These are phyloP conservation scores for Gloeopeniophorella convolvens DNA, from an alignment of 768 basidiomycete genomes.

Conservation along the genomic window DNA sequence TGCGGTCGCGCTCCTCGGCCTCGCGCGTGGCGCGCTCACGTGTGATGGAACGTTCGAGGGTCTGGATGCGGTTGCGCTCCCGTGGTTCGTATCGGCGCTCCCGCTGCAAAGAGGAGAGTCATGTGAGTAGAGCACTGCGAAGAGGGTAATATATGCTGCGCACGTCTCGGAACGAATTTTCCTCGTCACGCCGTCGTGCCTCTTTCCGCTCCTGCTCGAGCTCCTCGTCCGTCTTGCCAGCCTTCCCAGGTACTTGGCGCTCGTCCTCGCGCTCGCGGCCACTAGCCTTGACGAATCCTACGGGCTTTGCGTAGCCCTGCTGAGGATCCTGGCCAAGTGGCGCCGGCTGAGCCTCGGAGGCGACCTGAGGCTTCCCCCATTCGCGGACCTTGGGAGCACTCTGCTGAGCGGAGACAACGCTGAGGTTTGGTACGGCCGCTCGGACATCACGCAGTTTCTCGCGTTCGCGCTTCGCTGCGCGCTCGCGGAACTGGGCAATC, in stretches of 20 bases:
- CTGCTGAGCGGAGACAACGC: conserved; percentile 27
- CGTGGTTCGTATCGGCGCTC: conserved; percentile 91
- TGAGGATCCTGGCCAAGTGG: conserved; percentile 28
- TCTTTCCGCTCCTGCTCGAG: conserved; percentile 79
- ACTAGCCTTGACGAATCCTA: conserved; percentile 75
- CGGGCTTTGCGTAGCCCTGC: conserved; percentile 74
- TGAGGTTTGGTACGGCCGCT: conserved; percentile 44
- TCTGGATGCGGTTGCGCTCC: conserved; percentile 74
- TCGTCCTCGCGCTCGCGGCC: conserved; percentile 36
- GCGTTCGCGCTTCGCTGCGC: conserved; percentile 83
- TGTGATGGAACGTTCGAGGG: conserved; percentile 68
- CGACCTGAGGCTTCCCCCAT: conserved; percentile 64
- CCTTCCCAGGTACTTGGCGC: conserved; percentile 29
- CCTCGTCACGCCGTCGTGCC: conserved; percentile 68
- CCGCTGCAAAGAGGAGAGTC: conserved; percentile 43
- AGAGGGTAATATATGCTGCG: conserved; percentile 28
- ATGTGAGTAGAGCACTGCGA: not conserved
- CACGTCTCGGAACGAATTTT: conserved; percentile 82
- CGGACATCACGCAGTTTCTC: conserved; percentile 81
- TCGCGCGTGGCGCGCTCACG: conserved; percentile 67
- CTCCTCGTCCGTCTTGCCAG: conserved; percentile 78
- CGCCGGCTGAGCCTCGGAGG: conserved; percentile 5
- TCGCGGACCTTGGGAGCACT: conserved; percentile 74
- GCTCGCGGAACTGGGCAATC: conserved; percentile 93
- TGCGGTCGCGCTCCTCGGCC: conserved; percentile 70